Conservation (phyloP, 352 stramenopile genomes). For the Peronosclerospora sorghi region DNA sequence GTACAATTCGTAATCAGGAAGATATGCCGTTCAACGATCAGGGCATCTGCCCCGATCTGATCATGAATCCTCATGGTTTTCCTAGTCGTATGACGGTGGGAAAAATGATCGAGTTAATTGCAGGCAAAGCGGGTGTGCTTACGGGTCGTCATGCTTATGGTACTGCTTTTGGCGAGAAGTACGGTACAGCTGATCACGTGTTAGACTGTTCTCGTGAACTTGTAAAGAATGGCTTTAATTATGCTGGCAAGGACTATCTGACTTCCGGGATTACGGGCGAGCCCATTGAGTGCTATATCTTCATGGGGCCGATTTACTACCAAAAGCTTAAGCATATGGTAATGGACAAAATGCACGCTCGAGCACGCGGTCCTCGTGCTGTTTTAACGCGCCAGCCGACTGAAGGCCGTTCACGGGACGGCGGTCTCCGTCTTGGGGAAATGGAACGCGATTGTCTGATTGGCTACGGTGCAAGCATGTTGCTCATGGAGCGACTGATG, state of each 20-base stretch:
- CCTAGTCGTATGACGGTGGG: conserved; percentile 99
- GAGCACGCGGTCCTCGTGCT: conserved; percentile 90
- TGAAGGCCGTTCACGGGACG: conserved; percentile 95
- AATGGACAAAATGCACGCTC: conserved; percentile 99
- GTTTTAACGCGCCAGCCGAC: conserved; percentile 98
- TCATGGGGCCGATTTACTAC: conserved; percentile 99
- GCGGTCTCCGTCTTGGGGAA: conserved; percentile 97
- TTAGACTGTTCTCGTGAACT: conserved; percentile 89
- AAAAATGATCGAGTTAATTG: conserved; percentile 99
- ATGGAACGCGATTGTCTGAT: conserved; percentile 99
- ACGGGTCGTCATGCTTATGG: conserved; percentile 95
- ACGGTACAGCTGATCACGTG: conserved; percentile 91
- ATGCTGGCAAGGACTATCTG: conserved; percentile 97
- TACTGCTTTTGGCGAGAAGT: conserved; percentile 98
- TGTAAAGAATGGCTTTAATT: conserved; percentile 97
- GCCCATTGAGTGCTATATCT: conserved; percentile 98
- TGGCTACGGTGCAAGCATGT: conserved; percentile 97
- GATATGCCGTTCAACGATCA: conserved; percentile 99
- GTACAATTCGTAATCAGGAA: conserved; percentile 90
- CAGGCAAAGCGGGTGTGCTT: conserved; percentile 95
- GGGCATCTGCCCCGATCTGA: conserved; percentile 97
- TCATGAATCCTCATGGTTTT: conserved; percentile 99
- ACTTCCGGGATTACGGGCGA: conserved; percentile 92
- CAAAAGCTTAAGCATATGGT: conserved; percentile 99
- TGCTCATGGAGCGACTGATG: conserved; percentile 99